Base-by-base conservation (phyloP, 257 asterid species). In the Petrea volubilis region DNA sequence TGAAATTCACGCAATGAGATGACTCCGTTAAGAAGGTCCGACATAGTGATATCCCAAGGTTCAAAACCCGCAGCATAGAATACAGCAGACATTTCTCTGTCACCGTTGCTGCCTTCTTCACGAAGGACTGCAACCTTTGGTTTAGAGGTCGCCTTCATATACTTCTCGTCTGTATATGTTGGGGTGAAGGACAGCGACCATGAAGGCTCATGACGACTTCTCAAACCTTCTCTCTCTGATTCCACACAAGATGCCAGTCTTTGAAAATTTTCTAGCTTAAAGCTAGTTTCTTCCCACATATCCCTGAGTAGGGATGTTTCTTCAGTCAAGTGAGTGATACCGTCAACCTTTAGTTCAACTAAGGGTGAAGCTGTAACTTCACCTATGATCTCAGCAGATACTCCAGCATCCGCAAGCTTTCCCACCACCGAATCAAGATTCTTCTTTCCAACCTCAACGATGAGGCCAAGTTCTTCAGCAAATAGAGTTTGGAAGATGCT, bases 71-170 rank as follows among this genome's bases (percentile, higher is more conserved):
- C 88, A 64, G 97, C 92, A 50, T 80, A 65, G 78, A 94, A 94
- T 62, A 97, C 97, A 56, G 92, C 97, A 68, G 97, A 75, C 99
- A 94, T 94, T 76, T 94, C 97, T 79, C 97, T 82, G 82, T 94
- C 99, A 23, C 99, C 97, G 7, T 94, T 94, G 86, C 97, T 94
- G 59, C 98, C 99, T 84, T 91, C 98, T 79, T 94, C 99, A 0
- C 99, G 88, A 68, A 94, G 74, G 21, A 94, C 81, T 23, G 99
- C 98, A 56, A 88, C 95, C 74, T 86, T 94, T 12, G 99, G 99
- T 69, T 94, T 94, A 25, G 82, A 82, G 55, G 43, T 33, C 17
- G 79, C 77, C 24, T 64, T 80, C 84, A 85, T 68, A 60, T 86
- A 90, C 50, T 85, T 89, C 64, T 66, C 77, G 56, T 81, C 82